These are phyloP conservation scores for Penicillium sp. DNA, from an alignment of 2,329 filamentous ascomycete species.

Conservation along the genomic window DNA sequence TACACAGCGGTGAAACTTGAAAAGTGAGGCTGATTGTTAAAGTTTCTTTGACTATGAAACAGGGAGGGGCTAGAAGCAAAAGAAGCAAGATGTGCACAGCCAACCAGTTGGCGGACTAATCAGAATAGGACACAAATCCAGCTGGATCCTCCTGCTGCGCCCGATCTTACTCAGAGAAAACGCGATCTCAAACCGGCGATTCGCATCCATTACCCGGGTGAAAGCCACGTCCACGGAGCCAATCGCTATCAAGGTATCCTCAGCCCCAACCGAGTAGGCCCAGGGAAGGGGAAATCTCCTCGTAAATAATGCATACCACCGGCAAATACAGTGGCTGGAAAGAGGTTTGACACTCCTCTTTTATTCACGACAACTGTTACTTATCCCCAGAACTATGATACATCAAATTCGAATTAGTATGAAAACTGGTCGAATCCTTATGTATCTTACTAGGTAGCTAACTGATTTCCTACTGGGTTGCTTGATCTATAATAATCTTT, in stretches of 20 bases:
- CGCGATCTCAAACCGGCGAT: neutral
- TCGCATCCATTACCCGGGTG: neutral
- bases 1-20: neutral
- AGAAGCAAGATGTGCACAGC: neutral
- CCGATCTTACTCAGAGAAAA: neutral
- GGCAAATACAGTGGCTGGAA: no score
- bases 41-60: neutral
- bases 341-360: no score
- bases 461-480: no score
- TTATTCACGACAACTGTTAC: no score
- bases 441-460: no score
- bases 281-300: neutral
- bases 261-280: neutral
- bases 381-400: no score
- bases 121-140: neutral
- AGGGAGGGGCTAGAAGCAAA: neutral
- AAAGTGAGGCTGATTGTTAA: neutral
- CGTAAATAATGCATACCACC: neutral
- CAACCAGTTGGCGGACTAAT: neutral
- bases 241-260: neutral
- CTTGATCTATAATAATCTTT: no score
- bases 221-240: neutral
- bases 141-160: neutral
- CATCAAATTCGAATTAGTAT: no score
- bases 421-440: no score